Base-by-base conservation (phyloP, 75 land plant species). In the Ceratopteris richardii region DNA sequence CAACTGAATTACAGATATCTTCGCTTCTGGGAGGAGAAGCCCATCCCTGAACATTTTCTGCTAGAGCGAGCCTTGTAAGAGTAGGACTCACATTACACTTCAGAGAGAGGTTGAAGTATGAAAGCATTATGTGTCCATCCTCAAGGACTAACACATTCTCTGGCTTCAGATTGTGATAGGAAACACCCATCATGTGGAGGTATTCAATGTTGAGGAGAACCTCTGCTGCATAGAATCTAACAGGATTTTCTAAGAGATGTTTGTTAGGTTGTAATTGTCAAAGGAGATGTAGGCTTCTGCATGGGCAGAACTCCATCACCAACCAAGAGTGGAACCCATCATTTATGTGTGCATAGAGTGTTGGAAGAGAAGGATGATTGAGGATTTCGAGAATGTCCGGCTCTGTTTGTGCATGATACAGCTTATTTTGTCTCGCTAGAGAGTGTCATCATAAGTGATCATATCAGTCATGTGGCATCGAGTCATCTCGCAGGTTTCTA, bases 111-210 rank as follows among this genome's bases (percentile, higher is more conserved):
- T 87, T 83, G 63, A 86, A 86, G 61, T 86, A 86, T 0, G 90
- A 82, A 24, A 86, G 68, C 90, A 86, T 86, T 33, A 87, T 67
- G 66, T 87, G 90, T 26, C 90, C 90, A 54, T 87, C 87, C 17
- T 58, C 69, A 0, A 83, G 71, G 20, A 77, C 67, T 21, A 87
- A 67, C 28, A 87, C 66, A 55, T 87, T 87, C 51, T 87, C 90
- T 0, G 90, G 90, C 61, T 87, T 87, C 6, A 87, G 71, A 40
- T 83, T 87, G 10, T 83, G 75, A 74, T 87, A 87, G 7, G 83
- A 74, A 43, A 83, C 54, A 22, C 90, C 90, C 5, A 44, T 50
- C 23, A 75, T 62, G 66, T 86, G 90, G 1, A 86, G 69, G 55
- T 86, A 86, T 61, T 86, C 90, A 21, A 86, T 51, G 0, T 87